Evolutionary conservation across 306 rosid genomes (phyloP).

Genomic region (Trifolium fragiferum): DNA sequence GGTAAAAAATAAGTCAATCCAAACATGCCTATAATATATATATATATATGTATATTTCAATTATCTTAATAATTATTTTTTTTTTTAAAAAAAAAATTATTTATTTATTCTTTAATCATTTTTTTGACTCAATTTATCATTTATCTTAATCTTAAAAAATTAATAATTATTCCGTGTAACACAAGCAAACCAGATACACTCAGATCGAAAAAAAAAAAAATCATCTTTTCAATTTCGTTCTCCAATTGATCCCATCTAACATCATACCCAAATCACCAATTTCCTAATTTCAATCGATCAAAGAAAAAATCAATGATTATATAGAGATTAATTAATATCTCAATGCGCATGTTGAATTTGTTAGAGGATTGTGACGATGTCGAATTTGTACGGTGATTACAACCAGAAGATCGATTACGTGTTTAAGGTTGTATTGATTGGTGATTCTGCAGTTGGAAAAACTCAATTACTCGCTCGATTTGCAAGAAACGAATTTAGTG

Average conservation of each 20-base stretch:
- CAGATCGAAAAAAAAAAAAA: not conserved
- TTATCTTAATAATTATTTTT: no score
- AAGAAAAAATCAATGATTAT: not conserved
- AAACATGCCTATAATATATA: no score
- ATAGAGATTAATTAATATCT: constrained; percentile 1
- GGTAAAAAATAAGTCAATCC: no score
- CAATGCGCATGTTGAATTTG: constrained; percentile 3
- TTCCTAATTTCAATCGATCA: not conserved
- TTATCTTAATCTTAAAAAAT: no score
- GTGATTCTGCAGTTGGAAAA: constrained; percentile 95
- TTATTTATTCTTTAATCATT: no score
- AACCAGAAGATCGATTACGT: constrained; percentile 89
- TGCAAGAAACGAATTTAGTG: constrained; percentile 74
- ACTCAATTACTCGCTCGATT: constrained; percentile 89
- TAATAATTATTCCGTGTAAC: constrained; percentile 7
- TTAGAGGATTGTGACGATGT: constrained; percentile 52
- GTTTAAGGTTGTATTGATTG: constrained; percentile 90
- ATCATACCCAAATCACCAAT: not conserved
- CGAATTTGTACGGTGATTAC: constrained; percentile 82
- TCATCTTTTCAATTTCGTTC: not conserved
- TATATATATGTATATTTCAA: no score
- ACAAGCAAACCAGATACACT: not conserved
- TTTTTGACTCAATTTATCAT: no score
- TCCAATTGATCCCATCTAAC: not conserved
- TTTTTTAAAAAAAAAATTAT: no score